These are phyloP conservation scores for Incumbomyces delicatus DNA, from an alignment of 2,329 filamentous ascomycete species.

Conservation along the genomic window DNA sequence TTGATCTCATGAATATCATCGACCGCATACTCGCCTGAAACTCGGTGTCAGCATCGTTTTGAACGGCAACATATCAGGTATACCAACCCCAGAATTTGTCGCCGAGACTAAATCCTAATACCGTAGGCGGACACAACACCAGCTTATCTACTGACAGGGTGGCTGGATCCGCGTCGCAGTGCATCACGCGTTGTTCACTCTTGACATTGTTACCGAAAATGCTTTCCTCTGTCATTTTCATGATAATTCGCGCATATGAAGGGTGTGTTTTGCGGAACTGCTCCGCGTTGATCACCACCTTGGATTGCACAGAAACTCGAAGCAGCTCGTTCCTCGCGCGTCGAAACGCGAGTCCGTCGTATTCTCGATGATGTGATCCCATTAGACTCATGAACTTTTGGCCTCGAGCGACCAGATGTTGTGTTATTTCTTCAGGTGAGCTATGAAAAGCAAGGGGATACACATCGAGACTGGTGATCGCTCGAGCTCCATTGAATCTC, in stretches of 20 bases:
- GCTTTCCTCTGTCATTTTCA: slow-evolving; percentile 8
- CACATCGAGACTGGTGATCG: slow-evolving; percentile 24
- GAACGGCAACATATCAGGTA: not conserved
- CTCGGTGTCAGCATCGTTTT: not conserved
- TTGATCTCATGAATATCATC: slow-evolving; percentile 17
- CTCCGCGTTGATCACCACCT: slow-evolving; percentile 23
- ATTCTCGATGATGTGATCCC: slow-evolving; percentile 23
- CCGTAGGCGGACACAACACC: slow-evolving; percentile 18
- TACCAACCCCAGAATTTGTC: slow-evolving; percentile 19
- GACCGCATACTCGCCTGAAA: slow-evolving; percentile 19
- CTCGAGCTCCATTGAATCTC: slow-evolving; percentile 23
- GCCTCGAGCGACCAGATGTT: slow-evolving; percentile 22
- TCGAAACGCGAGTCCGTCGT: slow-evolving; percentile 26
- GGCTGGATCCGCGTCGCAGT: not conserved
- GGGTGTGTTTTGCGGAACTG: slow-evolving; percentile 23
- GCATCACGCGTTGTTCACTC: slow-evolving; percentile 1
- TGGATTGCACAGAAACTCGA: slow-evolving; percentile 17
- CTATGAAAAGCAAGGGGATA: slow-evolving; percentile 26
- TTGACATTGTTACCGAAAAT: not conserved
- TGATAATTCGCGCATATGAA: slow-evolving; percentile 13
- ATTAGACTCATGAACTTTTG: slow-evolving; percentile 24
- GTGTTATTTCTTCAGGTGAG: slow-evolving; percentile 14
- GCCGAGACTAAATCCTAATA: slow-evolving; percentile 11
- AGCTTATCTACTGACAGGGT: slow-evolving; percentile 15
- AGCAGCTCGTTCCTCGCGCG: slow-evolving; percentile 21